Evolutionary conservation across 176 grass and related monocot species (phyloP), one percentile per base, ranked within the genome.

Genomic region (Oropetium thomaeum): DNA sequence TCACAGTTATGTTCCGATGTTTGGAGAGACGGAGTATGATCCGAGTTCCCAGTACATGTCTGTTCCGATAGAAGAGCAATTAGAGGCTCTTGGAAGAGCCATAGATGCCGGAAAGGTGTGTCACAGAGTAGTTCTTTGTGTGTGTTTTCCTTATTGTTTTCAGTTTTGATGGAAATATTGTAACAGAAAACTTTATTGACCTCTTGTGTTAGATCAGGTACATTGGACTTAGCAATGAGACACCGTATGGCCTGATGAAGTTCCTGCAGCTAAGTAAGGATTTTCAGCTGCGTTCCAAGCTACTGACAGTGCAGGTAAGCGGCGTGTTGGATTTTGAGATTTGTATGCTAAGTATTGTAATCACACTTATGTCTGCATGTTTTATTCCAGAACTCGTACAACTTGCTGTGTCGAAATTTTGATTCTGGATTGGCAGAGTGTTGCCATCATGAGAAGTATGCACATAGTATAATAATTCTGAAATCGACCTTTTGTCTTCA

Each of bases 171-270:
- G 12, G 4, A 58, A 5, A 71, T 29, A 8, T 52, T 49, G 31
- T 51, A 49, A 23, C 2, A 11, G 11, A 38, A 29, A 3, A 68
- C n/a, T 58, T 59, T 62, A 47, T 83, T 29, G 11, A 47, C 74
- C 16, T 7, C 22, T 73, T 35, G 29, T 90, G 59, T 34, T 91
- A 97, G 88, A 97, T 97, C 72, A 91, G 84, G 70, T 97, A 97
- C 37, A 72, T 97, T 81, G 91, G 91, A 19, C 86, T 97, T 44
- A 97, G 91, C 47, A 97, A 93, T 29, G 95, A 97, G 82, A 97
- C 95, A 66, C 81, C 95, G 40, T 97, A 93, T 81, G 91, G 95
- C 15, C 43, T 97, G 40, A 97, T 92, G 95, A 93, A 93, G 51
- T 93, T 97, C 73, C 88, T 93, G 59, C 81, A 79, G 34, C 67